A percentile compares a stretch with the other conserved stretches of the same genome.
phyloP scores from a whole-genome alignment of 2,329 filamentous ascomycete species.

The Bipolaris oryzae region DNA sequence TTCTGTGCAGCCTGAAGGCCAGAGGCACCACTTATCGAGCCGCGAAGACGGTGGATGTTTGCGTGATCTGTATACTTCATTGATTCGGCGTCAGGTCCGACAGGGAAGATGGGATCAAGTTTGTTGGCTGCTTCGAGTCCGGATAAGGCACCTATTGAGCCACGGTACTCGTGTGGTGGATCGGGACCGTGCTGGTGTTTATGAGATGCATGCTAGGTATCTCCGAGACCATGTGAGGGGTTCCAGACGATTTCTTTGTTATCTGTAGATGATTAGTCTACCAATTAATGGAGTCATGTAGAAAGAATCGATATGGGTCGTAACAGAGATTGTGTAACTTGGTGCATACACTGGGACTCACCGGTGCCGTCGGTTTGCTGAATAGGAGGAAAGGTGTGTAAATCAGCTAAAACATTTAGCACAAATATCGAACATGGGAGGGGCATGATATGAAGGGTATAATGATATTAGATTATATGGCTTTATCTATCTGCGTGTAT shows the following conservation, averaged over 20 bases:
- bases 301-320: too few relatives aligned
- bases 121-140: slow-evolving; percentile 21
- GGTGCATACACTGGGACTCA: slow-evolving; percentile 1
- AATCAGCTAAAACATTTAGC: slow-evolving; percentile 17
- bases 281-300: not conserved
- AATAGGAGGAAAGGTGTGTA: not conserved
- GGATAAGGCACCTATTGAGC: slow-evolving; percentile 16
- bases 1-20: slow-evolving; percentile 16
- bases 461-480: slow-evolving; percentile 18
- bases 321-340: not conserved
- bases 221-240: slow-evolving; percentile 4
- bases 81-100: slow-evolving; percentile 6
- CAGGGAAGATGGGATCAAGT: slow-evolving; percentile 18
- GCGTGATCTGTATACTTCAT: slow-evolving; percentile 15
- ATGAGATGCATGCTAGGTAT: slow-evolving; percentile 1
- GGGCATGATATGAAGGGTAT: slow-evolving; percentile 16
- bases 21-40: slow-evolving; percentile 15
- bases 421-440: not conserved
- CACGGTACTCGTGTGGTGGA: slow-evolving; percentile 19
- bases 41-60: slow-evolving; percentile 14
- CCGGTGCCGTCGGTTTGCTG: slow-evolving; percentile 17
- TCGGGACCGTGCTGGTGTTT: slow-evolving; percentile 4
- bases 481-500: slow-evolving; percentile 23
- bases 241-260: slow-evolving; percentile 7
- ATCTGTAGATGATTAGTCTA: not conserved